Base-by-base conservation (phyloP, 2,329 filamentous ascomycete genomes). In the Colletotrichum cuscutae region DNA sequence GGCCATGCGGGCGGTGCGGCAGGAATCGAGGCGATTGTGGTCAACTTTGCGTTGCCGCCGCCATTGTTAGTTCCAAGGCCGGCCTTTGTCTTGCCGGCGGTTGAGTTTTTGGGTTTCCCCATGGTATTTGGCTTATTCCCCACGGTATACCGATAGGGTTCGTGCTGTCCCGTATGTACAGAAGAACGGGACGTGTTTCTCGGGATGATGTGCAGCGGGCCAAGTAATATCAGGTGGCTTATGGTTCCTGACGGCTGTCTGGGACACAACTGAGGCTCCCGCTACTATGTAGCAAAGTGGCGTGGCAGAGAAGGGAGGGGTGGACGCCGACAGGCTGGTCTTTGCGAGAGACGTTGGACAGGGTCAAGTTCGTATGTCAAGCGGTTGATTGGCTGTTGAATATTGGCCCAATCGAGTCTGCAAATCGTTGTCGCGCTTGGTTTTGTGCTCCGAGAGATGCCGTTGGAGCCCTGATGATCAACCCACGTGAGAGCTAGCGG, bases 1-100 rank as follows among this genome's bases (percentile, higher is more conserved):
- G 94, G 94, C 94, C 94, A 96, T 60, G 89, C 88, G 42, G 76
- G 68, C 11, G 79, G 68, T 22, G 75, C 49, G n/a, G 72, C 57
- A 22, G 76, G 65, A 26, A 70, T 70, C 28, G 76, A 58, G 32
- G 59, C 54, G 32, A 57, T 52, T 54, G 60, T 28, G 13, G 66
- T 37, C 57, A 37, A 60, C 58, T 59, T 65, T 56, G 37, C 49
- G 73, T 76, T 72, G 74, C 52, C 62, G 53, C 28, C 22, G 53
- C 28, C 22, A 15, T 32, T 53, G 22, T 3, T 37, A 15, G 46
- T 22, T 32, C 46, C 52, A 37, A 54, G 30, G 52, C 58, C 62
- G 37, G 60, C 53, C 61, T 67, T 67, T 72, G 66, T 7, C 74
- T 71, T 71, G 73, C 68, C 35, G 68, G 19, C 32, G 71, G n/a